Conservation (phyloP, 768 basidiomycete genomes). For the Agaricus subrufescens region DNA sequence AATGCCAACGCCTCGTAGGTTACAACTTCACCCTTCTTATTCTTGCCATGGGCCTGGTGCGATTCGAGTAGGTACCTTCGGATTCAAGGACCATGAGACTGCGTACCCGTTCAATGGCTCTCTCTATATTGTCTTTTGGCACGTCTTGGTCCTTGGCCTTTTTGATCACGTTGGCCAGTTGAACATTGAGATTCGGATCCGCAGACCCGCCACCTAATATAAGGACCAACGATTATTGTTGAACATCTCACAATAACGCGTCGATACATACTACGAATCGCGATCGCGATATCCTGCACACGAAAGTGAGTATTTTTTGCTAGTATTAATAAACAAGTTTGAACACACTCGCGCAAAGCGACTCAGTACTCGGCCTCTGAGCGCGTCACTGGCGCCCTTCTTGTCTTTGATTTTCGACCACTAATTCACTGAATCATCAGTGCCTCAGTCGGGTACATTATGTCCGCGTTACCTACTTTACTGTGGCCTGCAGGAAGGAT, state of each 20-base stretch:
- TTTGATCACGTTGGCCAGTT: slow-evolving; percentile 51
- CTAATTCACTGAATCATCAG: slow-evolving; percentile 25
- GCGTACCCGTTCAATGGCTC: slow-evolving; percentile 50
- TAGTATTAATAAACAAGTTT: background rate
- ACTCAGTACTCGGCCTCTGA: slow-evolving; percentile 54
- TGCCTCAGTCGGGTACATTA: background rate
- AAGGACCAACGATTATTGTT: background rate
- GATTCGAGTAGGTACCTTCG: background rate
- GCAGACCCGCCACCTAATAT: slow-evolving; percentile 52
- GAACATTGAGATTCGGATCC: slow-evolving; percentile 49
- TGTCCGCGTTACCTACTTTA: slow-evolving; percentile 25
- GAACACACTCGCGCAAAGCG: slow-evolving; percentile 49
- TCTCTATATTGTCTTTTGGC: slow-evolving; percentile 67
- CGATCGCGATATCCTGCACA: slow-evolving; percentile 54
- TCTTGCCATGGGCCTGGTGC: slow-evolving; percentile 33
- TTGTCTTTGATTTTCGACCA: slow-evolving; percentile 77
- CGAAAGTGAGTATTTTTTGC: background rate
- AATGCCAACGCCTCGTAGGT: slow-evolving; percentile 59
- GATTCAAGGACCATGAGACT: background rate
- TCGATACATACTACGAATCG: slow-evolving; percentile 47
- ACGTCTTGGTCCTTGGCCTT: slow-evolving; percentile 53
- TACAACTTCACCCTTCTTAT: slow-evolving; percentile 43
- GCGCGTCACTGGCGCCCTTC: slow-evolving; percentile 61
- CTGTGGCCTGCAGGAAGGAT: slow-evolving; percentile 32
- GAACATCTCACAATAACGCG: background rate